Base-by-base conservation (phyloP, 148 eudicot genomes). In the Camellia granthamiana region DNA sequence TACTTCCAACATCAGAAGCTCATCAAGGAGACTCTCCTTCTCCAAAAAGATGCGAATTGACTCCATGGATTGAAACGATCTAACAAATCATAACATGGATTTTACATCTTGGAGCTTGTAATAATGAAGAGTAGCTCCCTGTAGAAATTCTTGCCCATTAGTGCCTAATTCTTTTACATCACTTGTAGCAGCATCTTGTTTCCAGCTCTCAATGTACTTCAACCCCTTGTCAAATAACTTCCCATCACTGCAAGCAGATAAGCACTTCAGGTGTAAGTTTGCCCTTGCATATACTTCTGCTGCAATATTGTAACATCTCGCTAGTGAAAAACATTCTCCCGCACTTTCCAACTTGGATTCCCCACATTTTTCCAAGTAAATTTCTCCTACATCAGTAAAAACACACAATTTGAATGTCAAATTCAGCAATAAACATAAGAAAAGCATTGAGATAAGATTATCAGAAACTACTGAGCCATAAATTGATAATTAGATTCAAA, bases 171-270 rank as follows among this genome's bases (percentile, higher is more conserved):
- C 76, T 69, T 51, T 72, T 8, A 18, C 54, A 59, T 46, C 58
- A 16, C 60, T 59, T 5, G n/a, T 3, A 46, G 69, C 18, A 10
- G 52, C 76, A 79, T 63, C 14, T 52, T 74, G 63, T 74, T 83
- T 81, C 88, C 90, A 89, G 11, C 7, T 62, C 46, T 49, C 59
- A 18, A 87, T 52, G 15, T 83, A 80, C 42, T 72, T 52, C 67
- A 87, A 78, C 5, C 89, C 91, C 79, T 61, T 42, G 5, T 85
- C 78, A 78, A 75, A 89, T 30, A 89, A 75, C 30, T 82, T 82
- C 11, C 91, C 91, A 49, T 82, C 46, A 9, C 54, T 72, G 66
- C 89, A 89, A 13, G 85, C 79, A 21, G 79, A 42, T 73, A 89
- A 75, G 69, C 90, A 85, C 67, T 87, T 80, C 11, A 76, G 23